phyloP scores from a whole-genome alignment of 2,329 filamentous ascomycete species.

The Mycocentrospora acerina region DNA sequence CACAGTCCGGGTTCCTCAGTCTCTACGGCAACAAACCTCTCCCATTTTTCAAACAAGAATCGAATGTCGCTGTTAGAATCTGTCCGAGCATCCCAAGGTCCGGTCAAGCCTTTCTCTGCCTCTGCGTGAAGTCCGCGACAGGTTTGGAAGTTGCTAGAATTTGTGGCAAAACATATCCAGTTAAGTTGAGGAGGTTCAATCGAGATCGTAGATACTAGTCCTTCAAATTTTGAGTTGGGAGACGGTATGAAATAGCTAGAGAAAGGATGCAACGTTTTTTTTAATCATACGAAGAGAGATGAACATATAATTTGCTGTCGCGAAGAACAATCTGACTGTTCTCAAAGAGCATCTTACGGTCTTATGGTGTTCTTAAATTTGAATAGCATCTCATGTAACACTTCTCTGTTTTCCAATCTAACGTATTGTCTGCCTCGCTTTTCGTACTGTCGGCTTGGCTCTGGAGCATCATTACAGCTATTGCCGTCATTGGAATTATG shows the following conservation, averaged over 20 bases:
- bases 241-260: constrained; percentile 52
- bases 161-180: constrained; percentile 65
- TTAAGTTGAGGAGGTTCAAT: constrained; percentile 63
- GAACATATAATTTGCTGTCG: constrained; percentile 19
- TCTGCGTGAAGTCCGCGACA: constrained; percentile 59
- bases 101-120: constrained; percentile 56
- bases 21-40: constrained; percentile 59
- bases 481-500: constrained; percentile 20
- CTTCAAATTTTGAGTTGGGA: constrained; percentile 47
- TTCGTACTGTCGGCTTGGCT: constrained; percentile 20
- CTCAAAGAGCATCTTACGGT: constrained; percentile 19
- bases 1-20: constrained; percentile 49
- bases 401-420: constrained; percentile 22
- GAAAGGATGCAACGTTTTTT: constrained; percentile 43
- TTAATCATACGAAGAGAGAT: constrained; percentile 21
- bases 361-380: constrained; percentile 15
- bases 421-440: constrained; percentile 11
- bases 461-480: constrained; percentile 21
- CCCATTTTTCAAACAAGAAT: constrained; percentile 55
- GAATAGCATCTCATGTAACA: constrained; percentile 21
- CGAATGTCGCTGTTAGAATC: constrained; percentile 65
- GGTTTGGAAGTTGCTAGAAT: constrained; percentile 46
- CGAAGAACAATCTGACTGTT: constrained; percentile 16
- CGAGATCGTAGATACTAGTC: constrained; percentile 51
- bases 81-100: constrained; percentile 60